These are phyloP conservation scores for Oryza nivara DNA, from an alignment of 176 grass and related monocot genomes.

Conservation along the genomic window DNA sequence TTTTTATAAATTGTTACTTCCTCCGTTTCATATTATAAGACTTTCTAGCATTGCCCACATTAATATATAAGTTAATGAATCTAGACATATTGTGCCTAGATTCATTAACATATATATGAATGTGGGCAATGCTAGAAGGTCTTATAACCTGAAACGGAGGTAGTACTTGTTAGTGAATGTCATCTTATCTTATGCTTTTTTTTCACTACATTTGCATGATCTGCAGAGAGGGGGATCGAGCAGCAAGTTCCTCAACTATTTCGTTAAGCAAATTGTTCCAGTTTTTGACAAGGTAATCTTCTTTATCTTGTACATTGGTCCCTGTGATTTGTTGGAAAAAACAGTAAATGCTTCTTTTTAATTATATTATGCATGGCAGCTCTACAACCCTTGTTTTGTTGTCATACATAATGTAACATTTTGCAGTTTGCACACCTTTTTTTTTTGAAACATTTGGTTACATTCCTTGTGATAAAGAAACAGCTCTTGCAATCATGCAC, in stretches of 20 bases:
- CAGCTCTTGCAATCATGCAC: too few relatives aligned
- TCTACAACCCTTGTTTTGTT: background rate
- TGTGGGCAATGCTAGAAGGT: too few relatives aligned
- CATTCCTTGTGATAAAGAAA: background rate
- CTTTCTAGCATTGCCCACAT: too few relatives aligned
- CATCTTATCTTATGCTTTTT: constrained; percentile 29
- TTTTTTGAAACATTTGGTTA: constrained; percentile 7
- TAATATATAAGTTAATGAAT: too few relatives aligned
- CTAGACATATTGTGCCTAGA: too few relatives aligned
- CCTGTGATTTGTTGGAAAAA: constrained; percentile 27
- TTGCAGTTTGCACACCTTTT: background rate
- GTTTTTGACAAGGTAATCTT: constrained; percentile 90
- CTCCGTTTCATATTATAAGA: too few relatives aligned
- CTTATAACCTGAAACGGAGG: too few relatives aligned
- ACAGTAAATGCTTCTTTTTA: background rate
- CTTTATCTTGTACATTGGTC: constrained; percentile 30
- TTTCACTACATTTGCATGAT: constrained; percentile 36
- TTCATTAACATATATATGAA: too few relatives aligned
- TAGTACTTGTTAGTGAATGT: background rate
- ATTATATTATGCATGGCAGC: background rate
- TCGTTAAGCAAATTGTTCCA: constrained; percentile 90
- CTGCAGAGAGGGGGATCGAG: constrained; percentile 88
- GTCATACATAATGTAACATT: background rate
- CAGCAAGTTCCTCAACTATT: constrained; percentile 96
- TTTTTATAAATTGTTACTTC: constrained; percentile 4